Conservation (phyloP, 495 filamentous ascomycete species). For the Peziza echinospora region DNA sequence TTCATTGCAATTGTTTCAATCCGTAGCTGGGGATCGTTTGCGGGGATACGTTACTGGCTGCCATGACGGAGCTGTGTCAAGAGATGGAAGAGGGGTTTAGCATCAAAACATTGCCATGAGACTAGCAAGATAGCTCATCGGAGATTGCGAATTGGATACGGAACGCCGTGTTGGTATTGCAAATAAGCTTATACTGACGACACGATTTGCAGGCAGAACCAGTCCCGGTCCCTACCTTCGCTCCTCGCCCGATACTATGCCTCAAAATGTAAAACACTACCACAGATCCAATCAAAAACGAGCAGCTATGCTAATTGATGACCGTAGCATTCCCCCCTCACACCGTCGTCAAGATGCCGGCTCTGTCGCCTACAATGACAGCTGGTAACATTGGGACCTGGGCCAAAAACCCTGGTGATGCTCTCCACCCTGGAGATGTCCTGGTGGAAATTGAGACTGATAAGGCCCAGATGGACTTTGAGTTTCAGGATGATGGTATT, state of each 20-base stretch:
- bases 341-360: constrained; percentile 91
- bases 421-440: constrained; percentile 80
- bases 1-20: too few species aligned
- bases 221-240: constrained; percentile 13
- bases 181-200: too few species aligned
- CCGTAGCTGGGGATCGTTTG: too few species aligned
- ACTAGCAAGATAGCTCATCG: too few species aligned
- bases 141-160: too few species aligned
- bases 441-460: constrained; percentile 99
- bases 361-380: constrained; percentile 93
- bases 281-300: constrained; percentile 2
- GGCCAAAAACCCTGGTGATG: constrained; percentile 91
- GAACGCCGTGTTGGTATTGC: too few species aligned
- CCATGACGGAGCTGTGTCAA: too few species aligned
- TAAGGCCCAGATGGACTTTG: constrained; percentile 99
- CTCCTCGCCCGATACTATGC: constrained; percentile 48
- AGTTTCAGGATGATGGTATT: constrained; percentile 96
- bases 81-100: too few species aligned
- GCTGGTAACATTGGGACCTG: constrained; percentile 89
- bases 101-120: too few species aligned
- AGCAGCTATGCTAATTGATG: not conserved
- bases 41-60: too few species aligned
- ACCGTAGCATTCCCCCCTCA: constrained; percentile 66
- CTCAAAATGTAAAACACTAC: constrained; percentile 41
- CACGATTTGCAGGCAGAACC: too few species aligned